Evolutionary conservation across 169 alveolate genomes (phyloP).

Genomic region (Cryptosporidium viatorum): DNA sequence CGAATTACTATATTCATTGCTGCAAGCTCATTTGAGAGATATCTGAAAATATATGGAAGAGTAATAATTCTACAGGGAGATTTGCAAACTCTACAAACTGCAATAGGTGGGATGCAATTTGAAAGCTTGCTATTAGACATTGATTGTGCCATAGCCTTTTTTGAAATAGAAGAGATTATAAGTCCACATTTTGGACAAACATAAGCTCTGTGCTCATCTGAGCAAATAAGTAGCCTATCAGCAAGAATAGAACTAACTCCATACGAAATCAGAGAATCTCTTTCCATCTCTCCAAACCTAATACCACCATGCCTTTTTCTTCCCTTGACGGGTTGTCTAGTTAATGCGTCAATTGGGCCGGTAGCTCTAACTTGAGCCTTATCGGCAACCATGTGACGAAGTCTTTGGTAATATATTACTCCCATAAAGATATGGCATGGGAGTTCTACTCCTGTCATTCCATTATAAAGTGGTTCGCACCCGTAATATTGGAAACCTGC

Average conservation of each 20-base stretch:
- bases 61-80: slow-evolving; percentile 87
- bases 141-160: slow-evolving; percentile 64
- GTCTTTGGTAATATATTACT: slow-evolving; percentile 97
- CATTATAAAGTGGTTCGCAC: slow-evolving; percentile 97
- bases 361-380: slow-evolving; percentile 96
- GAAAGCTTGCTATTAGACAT: slow-evolving; percentile 75
- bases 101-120: slow-evolving; percentile 81
- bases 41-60: slow-evolving; percentile 92
- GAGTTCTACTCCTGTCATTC: slow-evolving; percentile 96
- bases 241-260: slow-evolving; percentile 97
- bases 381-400: slow-evolving; percentile 99
- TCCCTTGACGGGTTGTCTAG: slow-evolving; percentile 99
- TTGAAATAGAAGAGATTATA: slow-evolving; percentile 90
- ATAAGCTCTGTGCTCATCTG: slow-evolving; percentile 97
- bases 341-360: slow-evolving; percentile 98
- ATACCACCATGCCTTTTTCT: slow-evolving; percentile 99
- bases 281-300: slow-evolving; percentile 99
- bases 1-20: slow-evolving; percentile 89
- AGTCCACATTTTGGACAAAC: slow-evolving; percentile 98
- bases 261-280: slow-evolving; percentile 99
- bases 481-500: slow-evolving; percentile 92
- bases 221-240: slow-evolving; percentile 96
- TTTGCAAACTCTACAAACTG: slow-evolving; percentile 89
- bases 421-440: slow-evolving; percentile 98
- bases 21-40: slow-evolving; percentile 91